Base-by-base conservation (phyloP, 1,284 basidiomycete genomes). In the Blastosporella zonata region DNA sequence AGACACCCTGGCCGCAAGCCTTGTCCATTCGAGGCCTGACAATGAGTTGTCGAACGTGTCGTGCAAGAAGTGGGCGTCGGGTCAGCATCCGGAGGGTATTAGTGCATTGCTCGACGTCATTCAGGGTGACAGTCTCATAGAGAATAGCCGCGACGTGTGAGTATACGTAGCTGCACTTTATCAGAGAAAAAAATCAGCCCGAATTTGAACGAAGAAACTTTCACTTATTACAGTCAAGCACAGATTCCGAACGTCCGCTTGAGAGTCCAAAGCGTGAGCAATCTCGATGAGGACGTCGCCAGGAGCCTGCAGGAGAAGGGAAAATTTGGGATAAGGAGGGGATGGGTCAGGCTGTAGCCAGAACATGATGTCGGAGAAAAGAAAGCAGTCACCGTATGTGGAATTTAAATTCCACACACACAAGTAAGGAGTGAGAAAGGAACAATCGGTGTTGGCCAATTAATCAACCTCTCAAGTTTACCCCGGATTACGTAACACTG, bases 251-350 rank as follows among this genome's bases (percentile, higher is more conserved):
- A 83, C 49, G 60, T 87, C 82, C 1, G 68, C 61, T 39, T 71
- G 72, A 21, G 70, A 72, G 29, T 76, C 67, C 36, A 87, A 65
- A 57, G 74, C 73, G 18, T 63, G 62, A 1, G 82, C 77, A 48
- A 87, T 75, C 60, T 87, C 82, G 34, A 85, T 72, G 33, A 87
- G 69, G 37, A 88, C 61, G 62, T 88, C 85, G 28, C 72, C 73
- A 0, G 84, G 84, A 13, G 62, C 55, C 21, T 62, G 50, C 3
- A 46, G 52, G 8, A 70, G 49, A 9, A 59, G 56, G 15, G 67
- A 61, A 35, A 41, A 33, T 22, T 39, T 22, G 10, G 41, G 12
- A 17, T 17, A 2, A 25, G 21, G 15, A 33, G 28, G 13, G 29
- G 43, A 15, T 20, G 46, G 7, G 7, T 18, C 38, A 17, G 29